phyloP scores from a whole-genome alignment of 2,329 filamentous ascomycete genomes.

The Moelleriella libera region DNA sequence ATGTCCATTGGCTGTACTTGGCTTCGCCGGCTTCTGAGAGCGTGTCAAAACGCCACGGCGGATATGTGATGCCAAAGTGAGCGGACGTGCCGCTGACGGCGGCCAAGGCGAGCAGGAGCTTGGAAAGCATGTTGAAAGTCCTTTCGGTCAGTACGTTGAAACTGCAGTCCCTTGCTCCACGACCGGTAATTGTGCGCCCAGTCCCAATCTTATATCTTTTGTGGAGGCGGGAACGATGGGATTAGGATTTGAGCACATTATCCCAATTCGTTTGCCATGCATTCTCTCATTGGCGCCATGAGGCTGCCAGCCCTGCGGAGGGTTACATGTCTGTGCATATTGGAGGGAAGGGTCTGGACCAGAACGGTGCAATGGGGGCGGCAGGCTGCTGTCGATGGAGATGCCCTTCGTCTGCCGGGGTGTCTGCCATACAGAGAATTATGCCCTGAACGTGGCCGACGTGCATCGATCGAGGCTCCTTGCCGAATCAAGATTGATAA shows the following conservation, averaged over 20 bases:
- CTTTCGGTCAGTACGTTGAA: not conserved
- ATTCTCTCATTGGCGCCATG: not conserved
- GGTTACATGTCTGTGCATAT: too few species aligned
- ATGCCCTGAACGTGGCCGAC: too few species aligned
- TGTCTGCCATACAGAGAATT: too few species aligned
- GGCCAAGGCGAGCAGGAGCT: conserved; percentile 18
- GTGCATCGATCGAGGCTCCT: not conserved
- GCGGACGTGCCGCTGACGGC: conserved; percentile 24
- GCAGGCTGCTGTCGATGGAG: not conserved
- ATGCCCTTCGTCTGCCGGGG: too few species aligned
- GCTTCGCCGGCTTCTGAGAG: conserved; percentile 20
- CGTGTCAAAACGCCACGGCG: conserved; percentile 33
- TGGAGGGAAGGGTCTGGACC: not conserved
- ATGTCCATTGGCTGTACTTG: conserved; percentile 32
- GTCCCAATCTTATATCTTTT: not conserved
- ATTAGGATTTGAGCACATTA: not conserved
- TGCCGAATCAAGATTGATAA: not conserved
- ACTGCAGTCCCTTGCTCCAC: not conserved
- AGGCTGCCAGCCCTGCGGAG: not conserved
- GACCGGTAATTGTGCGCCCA: not conserved
- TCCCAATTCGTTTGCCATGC: too few species aligned
- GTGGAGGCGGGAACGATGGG: not conserved
- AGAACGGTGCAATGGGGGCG: not conserved
- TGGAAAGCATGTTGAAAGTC: conserved; percentile 14
- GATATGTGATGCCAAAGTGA: conserved; percentile 34